Evolutionary conservation across 352 stramenopile species (phyloP), one percentile per base, ranked within the genome.

Genomic region (Phytopythium sindhum): DNA sequence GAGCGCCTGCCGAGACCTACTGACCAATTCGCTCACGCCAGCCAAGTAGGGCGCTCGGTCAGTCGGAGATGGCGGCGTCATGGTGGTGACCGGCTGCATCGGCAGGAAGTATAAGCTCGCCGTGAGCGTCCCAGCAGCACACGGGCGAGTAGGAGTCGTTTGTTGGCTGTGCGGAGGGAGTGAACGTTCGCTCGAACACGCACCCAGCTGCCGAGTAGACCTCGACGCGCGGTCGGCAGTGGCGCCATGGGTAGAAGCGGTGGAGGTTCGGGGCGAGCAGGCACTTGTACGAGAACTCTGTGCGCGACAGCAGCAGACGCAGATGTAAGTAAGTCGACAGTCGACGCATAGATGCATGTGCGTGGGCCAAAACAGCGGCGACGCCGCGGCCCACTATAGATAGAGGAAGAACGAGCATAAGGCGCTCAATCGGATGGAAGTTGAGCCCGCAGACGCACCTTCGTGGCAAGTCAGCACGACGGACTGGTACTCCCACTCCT

Each of bases 131-230:
- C 82, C 82, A 91, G 5, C 26, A 71, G 60, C 82, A 88, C 10
- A 86, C 68, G 29, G 61, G 59, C 80, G 77, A 86, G 57, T 89
- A 88, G 56, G 86, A 85, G 6, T 69, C 60, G 24, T 52, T 41
- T 26, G 31, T 11, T 1, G 52, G 52, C 52, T 58, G 52, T 11
- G 52, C 4, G 52, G 19, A 29, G 64, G 58, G 59, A 66, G 69
- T 64, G 67, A 88, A 51, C 17, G 58, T 65, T 23, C 54, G 62
- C 52, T 88, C 73, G 60, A 74, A 72, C 48, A 84, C 37, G n/a
- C 86, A 68, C 23, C 77, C 78, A 0, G 64, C 54, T 33, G 57
- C 65, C n/a, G 74, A 71, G 63, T 85, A 91, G 9, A 91, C 68
- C 65, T 91, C 77, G 39, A 88, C 57, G 14, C 72, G 73, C 61